A percentile compares a stretch with the other conserved stretches of the same genome.
phyloP scores from a whole-genome alignment of 345 rosid species.

The Ailanthus altissimus region DNA sequence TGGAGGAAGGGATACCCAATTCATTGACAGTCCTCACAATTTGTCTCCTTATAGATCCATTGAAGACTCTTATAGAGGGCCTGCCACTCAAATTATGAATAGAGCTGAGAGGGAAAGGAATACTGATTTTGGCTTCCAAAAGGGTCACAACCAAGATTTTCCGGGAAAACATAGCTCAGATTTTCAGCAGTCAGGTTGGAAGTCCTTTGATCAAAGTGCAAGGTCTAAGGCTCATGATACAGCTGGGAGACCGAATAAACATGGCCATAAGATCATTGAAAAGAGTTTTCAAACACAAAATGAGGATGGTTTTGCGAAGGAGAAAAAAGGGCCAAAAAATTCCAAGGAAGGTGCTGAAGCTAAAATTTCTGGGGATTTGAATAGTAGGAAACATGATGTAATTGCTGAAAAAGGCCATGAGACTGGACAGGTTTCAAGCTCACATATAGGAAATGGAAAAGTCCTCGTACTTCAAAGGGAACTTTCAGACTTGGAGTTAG shows the following conservation, averaged over 20 bases:
- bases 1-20: slow-evolving; percentile 42
- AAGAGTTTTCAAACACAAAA: slow-evolving; percentile 43
- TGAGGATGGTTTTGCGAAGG: slow-evolving; percentile 47
- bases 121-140: slow-evolving; percentile 40
- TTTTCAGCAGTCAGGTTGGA: slow-evolving; percentile 42
- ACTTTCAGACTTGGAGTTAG: slow-evolving; percentile 83
- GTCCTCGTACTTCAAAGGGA: slow-evolving; percentile 65
- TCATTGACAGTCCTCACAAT: slow-evolving; percentile 37
- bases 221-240: slow-evolving; percentile 42
- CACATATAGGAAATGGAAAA: slow-evolving; percentile 50
- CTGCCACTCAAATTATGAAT: slow-evolving; percentile 38
- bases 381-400: slow-evolving; percentile 50
- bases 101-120: slow-evolving; percentile 43
- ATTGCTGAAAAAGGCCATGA: slow-evolving; percentile 55
- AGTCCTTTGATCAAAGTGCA: slow-evolving; percentile 43
- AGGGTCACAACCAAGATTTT: slow-evolving; percentile 42
- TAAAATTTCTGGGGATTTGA: slow-evolving; percentile 49
- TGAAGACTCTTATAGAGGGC: slow-evolving; percentile 41
- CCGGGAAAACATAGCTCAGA: slow-evolving; percentile 50
- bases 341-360: slow-evolving; percentile 57
- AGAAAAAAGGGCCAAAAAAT: slow-evolving; percentile 53
- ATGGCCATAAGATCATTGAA: slow-evolving; percentile 45
- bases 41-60: slow-evolving; percentile 33
- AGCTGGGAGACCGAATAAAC: slow-evolving; percentile 45
- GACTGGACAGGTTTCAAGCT: slow-evolving; percentile 44